Evolutionary conservation across 192 early-diverging fungal species (phyloP).

Genomic region (Martensiomyces pterosporus): DNA sequence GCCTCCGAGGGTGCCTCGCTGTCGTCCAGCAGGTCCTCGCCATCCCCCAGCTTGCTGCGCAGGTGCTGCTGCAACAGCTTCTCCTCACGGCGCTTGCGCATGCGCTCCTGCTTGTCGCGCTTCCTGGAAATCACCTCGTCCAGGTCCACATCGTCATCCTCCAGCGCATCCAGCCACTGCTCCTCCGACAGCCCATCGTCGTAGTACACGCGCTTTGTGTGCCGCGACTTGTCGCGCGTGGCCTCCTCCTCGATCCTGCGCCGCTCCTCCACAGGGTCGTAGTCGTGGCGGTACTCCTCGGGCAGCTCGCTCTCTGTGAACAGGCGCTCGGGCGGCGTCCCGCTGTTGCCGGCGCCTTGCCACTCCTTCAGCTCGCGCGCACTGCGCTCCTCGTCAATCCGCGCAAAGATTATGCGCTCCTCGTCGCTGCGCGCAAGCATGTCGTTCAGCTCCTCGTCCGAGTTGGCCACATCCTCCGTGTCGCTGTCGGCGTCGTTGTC

Average conservation of each 20-base stretch:
- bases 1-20: slow-evolving; percentile 19
- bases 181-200: slow-evolving; percentile 93
- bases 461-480: slow-evolving; percentile 61
- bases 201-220: slow-evolving; percentile 72
- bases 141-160: slow-evolving; percentile 62
- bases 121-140: slow-evolving; percentile 54
- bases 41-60: slow-evolving; percentile 17
- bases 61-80: slow-evolving; percentile 29
- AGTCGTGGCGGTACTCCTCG: slow-evolving; percentile 66
- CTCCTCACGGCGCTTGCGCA: slow-evolving; percentile 26
- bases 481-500: slow-evolving; percentile 56
- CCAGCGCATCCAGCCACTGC: slow-evolving; percentile 78
- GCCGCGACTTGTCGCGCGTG: slow-evolving; percentile 66
- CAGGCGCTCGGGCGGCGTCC: slow-evolving; percentile 68
- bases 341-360: slow-evolving; percentile 54
- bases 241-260: slow-evolving; percentile 51
- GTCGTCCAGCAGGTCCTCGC: slow-evolving; percentile 6
- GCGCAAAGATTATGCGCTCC: slow-evolving; percentile 61
- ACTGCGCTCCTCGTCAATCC: slow-evolving; percentile 51
- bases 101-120: slow-evolving; percentile 41
- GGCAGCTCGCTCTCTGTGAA: slow-evolving; percentile 86
- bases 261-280: slow-evolving; percentile 52
- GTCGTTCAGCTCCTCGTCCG: slow-evolving; percentile 90
- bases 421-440: slow-evolving; percentile 84
- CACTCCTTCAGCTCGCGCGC: slow-evolving; percentile 53